A percentile compares a stretch with the other conserved stretches of the same genome.
These are phyloP conservation scores for Brassica balearica DNA, from an alignment of 441 rosid genomes.

Conservation along the genomic window DNA sequence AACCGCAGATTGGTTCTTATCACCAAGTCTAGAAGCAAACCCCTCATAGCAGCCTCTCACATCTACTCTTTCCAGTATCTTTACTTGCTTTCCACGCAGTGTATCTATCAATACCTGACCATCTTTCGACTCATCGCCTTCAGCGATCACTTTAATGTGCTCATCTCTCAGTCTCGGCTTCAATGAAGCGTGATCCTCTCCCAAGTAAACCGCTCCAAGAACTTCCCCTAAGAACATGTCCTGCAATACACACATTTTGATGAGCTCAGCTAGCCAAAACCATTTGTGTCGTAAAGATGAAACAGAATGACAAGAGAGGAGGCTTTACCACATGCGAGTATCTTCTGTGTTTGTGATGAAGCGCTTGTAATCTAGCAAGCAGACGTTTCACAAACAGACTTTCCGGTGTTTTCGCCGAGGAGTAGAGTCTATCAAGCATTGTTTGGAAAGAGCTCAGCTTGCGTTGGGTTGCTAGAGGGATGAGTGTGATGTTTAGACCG, in stretches of 20 bases:
- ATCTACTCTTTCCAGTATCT: constrained; percentile 56
- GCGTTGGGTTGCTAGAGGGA: constrained; percentile 71
- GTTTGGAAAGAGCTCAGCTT: constrained; percentile 52
- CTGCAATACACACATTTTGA: constrained; percentile 45
- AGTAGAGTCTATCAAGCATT: constrained; percentile 44
- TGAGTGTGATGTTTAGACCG: constrained; percentile 63
- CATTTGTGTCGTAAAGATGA: neutral
- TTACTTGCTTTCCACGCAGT: constrained; percentile 52
- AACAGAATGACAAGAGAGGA: constrained; percentile 1
- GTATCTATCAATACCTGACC: constrained; percentile 57
- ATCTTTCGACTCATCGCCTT: constrained; percentile 61
- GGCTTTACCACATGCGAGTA: constrained; percentile 57
- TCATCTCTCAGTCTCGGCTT: constrained; percentile 47
- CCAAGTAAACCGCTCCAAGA: constrained; percentile 72
- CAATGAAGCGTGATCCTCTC: constrained; percentile 47
- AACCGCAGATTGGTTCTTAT: constrained; percentile 66
- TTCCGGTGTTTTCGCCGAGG: constrained; percentile 59
- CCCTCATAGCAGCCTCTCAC: constrained; percentile 47
- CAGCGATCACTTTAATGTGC: constrained; percentile 56
- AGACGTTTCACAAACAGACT: constrained; percentile 55
- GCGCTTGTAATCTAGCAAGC: constrained; percentile 55
- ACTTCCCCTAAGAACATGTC: constrained; percentile 85
- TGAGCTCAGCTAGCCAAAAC: neutral
- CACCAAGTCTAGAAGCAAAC: constrained; percentile 57
- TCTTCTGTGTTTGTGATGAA: constrained; percentile 58